phyloP scores from a whole-genome alignment of 768 basidiomycete genomes.

The Termitomyces sp. region DNA sequence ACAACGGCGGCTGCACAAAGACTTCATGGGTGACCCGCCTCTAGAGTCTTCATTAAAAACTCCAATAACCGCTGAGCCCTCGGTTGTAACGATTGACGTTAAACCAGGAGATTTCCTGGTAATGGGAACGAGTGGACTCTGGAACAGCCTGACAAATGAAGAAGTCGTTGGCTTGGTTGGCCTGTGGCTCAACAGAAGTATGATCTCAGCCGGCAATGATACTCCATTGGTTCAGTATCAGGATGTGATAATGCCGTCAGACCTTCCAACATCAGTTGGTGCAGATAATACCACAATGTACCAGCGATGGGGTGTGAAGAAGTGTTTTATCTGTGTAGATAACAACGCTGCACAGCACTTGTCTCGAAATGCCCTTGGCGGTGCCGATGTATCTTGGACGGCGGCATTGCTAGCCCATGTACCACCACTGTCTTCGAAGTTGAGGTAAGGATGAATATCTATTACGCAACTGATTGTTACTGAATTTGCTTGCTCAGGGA shows the following conservation, averaged over 20 bases:
- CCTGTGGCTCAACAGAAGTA: conserved; percentile 31
- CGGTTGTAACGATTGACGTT: conserved; percentile 36
- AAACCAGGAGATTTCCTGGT: conserved; percentile 50
- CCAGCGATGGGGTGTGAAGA: conserved; percentile 29
- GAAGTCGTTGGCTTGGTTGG: conserved; percentile 55
- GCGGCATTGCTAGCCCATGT: conserved; percentile 31
- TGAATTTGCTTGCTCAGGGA: conserved; percentile 3
- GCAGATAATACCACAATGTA: conserved; percentile 32
- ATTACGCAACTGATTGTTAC: neutral
- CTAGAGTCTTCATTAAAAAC: neutral
- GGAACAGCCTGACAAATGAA: conserved; percentile 48
- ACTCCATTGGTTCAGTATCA: neutral
- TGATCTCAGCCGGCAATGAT: neutral
- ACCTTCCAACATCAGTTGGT: conserved; percentile 26
- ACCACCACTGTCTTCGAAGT: conserved; percentile 28
- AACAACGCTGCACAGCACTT: conserved; percentile 44
- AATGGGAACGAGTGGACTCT: conserved; percentile 48
- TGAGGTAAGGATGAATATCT: conserved; percentile 23
- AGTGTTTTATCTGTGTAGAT: conserved; percentile 36
- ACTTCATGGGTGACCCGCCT: conserved; percentile 4
- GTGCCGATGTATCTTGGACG: conserved; percentile 36
- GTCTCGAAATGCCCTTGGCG: conserved; percentile 46
- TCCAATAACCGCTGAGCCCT: conserved; percentile 28
- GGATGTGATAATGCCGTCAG: conserved; percentile 15
- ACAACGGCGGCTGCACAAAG: conserved; percentile 1